These are phyloP conservation scores for Phanerodontia chrysosporium DNA, from an alignment of 768 basidiomycete species.

Conservation along the genomic window DNA sequence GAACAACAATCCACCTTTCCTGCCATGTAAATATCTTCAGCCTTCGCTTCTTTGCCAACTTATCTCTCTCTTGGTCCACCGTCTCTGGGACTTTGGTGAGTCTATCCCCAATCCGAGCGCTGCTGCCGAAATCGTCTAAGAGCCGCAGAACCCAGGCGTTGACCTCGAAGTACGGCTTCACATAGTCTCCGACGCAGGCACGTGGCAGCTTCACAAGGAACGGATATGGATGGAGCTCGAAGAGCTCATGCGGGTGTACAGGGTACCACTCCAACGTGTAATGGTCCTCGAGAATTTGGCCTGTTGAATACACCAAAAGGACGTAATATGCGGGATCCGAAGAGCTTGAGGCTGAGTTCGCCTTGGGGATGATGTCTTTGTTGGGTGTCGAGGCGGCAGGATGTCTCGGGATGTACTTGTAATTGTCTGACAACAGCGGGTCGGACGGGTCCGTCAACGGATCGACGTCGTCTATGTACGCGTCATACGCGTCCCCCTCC, in stretches of 20 bases:
- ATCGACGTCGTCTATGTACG: slow-evolving; percentile 31
- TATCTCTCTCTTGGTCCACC: slow-evolving; percentile 7
- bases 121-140: slow-evolving; percentile 22
- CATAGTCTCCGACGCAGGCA: slow-evolving; percentile 37
- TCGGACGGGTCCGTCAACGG: slow-evolving; percentile 19
- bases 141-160: slow-evolving; percentile 49
- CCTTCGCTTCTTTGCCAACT: slow-evolving; percentile 13
- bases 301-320: slow-evolving; percentile 64
- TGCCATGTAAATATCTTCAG: slow-evolving; percentile 53
- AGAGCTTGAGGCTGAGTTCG: slow-evolving; percentile 1
- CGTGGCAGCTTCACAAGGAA: slow-evolving; percentile 41
- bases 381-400: slow-evolving; percentile 11
- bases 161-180: slow-evolving; percentile 57
- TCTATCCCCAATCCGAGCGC: background rate
- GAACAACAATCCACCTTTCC: slow-evolving; percentile 58
- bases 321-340: slow-evolving; percentile 32
- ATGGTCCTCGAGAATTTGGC: slow-evolving; percentile 67
- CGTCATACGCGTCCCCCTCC: slow-evolving; percentile 15
- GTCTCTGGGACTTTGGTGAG: background rate
- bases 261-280: slow-evolving; percentile 53
- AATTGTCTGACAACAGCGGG: slow-evolving; percentile 19
- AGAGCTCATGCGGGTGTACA: slow-evolving; percentile 57
- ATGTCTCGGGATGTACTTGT: slow-evolving; percentile 17
- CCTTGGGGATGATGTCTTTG: slow-evolving; percentile 3
- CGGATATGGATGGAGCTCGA: slow-evolving; percentile 55